Evolutionary conservation across 768 basidiomycete genomes (phyloP), one percentile per base, ranked within the genome.

Genomic region (Mycena vitilis): DNA sequence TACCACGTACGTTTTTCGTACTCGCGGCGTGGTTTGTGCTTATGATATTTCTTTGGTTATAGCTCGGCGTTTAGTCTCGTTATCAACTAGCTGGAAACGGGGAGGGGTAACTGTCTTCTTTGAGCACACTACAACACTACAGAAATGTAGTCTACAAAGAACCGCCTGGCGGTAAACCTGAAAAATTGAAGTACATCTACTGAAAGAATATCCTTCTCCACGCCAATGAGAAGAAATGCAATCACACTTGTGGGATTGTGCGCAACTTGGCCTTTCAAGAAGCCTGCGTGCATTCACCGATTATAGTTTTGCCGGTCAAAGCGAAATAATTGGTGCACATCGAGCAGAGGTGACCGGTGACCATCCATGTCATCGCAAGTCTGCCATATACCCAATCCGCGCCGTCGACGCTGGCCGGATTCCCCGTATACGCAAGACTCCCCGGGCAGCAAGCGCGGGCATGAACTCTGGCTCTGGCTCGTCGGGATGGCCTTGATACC

Each of bases 61-160:
- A 88, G 87, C 6, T 79, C 81, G 59, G 73, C 82, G 1, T 88
- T 84, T 75, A 84, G 81, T 63, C 63, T 88, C 51, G 78, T 76
- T 2, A 83, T 88, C 73, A 81, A 83, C 74, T 88, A 30, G 30
- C 3, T 30, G 30, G 30, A 30, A 5, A 30, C 2, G 30, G 30
- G 30, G 30, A 30, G 30, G 30, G 30, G 30, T 30, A 30, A 30
- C 5, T 30, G 10, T 42, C 2, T 42, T 42, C 12, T 4, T 42
- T 9, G 16, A 12, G 40, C n/a, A n/a, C n/a, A n/a, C n/a, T n/a
- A n/a, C n/a, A n/a, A n/a, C n/a, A n/a, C n/a, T 42, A 4, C 40
- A 45, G 15, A 16, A 20, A 45, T 45, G 18, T 16, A 45, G 18
- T 30, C 30, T 30, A 45, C 15, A 45, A 18, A 42, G 6, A 7